Evolutionary conservation across 2,329 filamentous ascomycete genomes (phyloP).

Genomic region (Aspergillus eucalypticola): DNA sequence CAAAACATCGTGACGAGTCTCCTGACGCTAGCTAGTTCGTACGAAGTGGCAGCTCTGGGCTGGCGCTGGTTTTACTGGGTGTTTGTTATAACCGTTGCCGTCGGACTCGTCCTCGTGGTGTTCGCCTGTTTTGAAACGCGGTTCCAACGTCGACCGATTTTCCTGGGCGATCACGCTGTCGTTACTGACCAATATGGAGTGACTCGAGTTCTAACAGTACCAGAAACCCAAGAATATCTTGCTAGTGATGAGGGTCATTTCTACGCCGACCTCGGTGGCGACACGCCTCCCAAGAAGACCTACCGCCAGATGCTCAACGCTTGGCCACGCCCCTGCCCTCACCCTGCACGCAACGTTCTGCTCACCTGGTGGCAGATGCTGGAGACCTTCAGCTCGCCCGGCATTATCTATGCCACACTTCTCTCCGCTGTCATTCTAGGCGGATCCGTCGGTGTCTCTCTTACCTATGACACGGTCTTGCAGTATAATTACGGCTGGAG

Average conservation of each 20-base stretch:
- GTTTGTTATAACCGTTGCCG: slow-evolving; percentile 36
- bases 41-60: slow-evolving; percentile 36
- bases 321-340: slow-evolving; percentile 23
- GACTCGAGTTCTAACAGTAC: slow-evolving; percentile 35
- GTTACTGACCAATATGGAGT: slow-evolving; percentile 45
- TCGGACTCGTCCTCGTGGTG: slow-evolving; percentile 41
- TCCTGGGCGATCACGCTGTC: slow-evolving; percentile 37
- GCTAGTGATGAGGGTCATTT: neutral
- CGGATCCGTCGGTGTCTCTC: slow-evolving; percentile 39
- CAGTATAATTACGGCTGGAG: slow-evolving; percentile 36
- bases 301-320: slow-evolving; percentile 35
- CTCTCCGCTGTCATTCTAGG: slow-evolving; percentile 41
- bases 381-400: slow-evolving; percentile 35
- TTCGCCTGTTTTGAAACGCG: slow-evolving; percentile 45
- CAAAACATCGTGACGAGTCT: slow-evolving; percentile 38
- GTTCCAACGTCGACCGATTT: slow-evolving; percentile 38
- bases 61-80: slow-evolving; percentile 50
- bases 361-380: slow-evolving; percentile 25
- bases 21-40: slow-evolving; percentile 39
- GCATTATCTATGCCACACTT: slow-evolving; percentile 42
- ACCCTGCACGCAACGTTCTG: slow-evolving; percentile 9
- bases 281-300: slow-evolving; percentile 5
- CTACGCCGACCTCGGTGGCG: neutral
- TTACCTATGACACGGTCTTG: slow-evolving; percentile 43
- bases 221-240: slow-evolving; percentile 27